These are phyloP conservation scores for Fusarium mundagurra DNA, from an alignment of 2,329 filamentous ascomycete genomes.

Conservation along the genomic window DNA sequence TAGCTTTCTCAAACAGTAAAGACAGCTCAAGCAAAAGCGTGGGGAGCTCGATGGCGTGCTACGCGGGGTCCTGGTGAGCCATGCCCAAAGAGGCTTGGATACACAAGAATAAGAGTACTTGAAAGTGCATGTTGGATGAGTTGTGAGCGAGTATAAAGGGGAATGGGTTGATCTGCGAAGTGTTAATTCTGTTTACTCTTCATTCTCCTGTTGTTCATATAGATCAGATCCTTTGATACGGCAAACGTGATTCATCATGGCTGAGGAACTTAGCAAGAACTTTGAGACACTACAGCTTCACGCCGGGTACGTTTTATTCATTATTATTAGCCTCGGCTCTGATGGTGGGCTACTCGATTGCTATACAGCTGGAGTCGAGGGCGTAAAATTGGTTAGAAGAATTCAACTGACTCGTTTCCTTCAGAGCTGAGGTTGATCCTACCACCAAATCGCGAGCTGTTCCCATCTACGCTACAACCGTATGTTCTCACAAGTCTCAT, in stretches of 20 bases:
- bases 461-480: constrained; percentile 94
- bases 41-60: constrained; percentile 39
- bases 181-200: not conserved
- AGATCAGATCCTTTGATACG: not conserved
- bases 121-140: not conserved
- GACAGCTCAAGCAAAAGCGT: constrained; percentile 20
- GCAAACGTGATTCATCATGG: constrained; percentile 43
- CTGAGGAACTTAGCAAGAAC: constrained; percentile 62
- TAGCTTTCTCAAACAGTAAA: not conserved
- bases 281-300: constrained; percentile 90
- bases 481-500: constrained; percentile 39
- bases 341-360: constrained; percentile 23
- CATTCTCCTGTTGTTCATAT: not conserved
- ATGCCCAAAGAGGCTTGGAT: constrained; percentile 35
- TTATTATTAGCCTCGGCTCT: not conserved
- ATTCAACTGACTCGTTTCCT: constrained; percentile 14
- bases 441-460: constrained; percentile 89
- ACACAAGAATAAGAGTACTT: constrained; percentile 9
- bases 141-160: constrained; percentile 39
- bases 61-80: constrained; percentile 18
- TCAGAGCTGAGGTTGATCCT: constrained; percentile 81
- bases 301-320: constrained; percentile 69
- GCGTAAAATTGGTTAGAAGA: not conserved
- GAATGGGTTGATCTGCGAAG: constrained; percentile 16
- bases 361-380: not conserved